phyloP scores from a whole-genome alignment of 768 basidiomycete species.

The Suillus luteus region DNA sequence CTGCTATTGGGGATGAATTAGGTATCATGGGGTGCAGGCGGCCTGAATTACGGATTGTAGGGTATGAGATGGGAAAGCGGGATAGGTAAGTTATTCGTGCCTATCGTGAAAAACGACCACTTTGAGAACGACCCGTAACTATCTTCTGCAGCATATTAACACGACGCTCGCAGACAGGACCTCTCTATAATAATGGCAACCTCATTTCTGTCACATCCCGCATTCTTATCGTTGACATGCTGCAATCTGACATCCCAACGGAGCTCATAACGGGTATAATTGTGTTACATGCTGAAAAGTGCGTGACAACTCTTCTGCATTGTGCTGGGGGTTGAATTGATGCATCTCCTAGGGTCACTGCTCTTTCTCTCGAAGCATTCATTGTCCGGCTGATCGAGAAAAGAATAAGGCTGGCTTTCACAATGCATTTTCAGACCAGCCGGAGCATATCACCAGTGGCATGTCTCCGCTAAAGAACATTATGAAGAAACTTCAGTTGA shows the following conservation, averaged over 20 bases:
- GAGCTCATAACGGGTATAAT: slow-evolving; percentile 88
- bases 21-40: slow-evolving; percentile 88
- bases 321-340: neutral
- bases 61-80: slow-evolving; percentile 76
- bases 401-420: slow-evolving; percentile 89
- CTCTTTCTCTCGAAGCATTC: slow-evolving; percentile 88
- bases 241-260: slow-evolving; percentile 82
- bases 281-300: slow-evolving; percentile 91
- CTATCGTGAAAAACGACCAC: neutral
- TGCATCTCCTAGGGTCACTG: too few relatives aligned
- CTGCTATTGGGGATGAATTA: slow-evolving; percentile 89
- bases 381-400: slow-evolving; percentile 86
- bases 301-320: slow-evolving; percentile 19
- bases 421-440: slow-evolving; percentile 97
- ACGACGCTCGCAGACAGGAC: slow-evolving; percentile 57
- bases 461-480: slow-evolving; percentile 90
- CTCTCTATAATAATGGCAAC: slow-evolving; percentile 88
- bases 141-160: slow-evolving; percentile 8
- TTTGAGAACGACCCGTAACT: neutral
- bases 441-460: slow-evolving; percentile 91
- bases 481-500: slow-evolving; percentile 89
- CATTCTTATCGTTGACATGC: slow-evolving; percentile 93
- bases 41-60: slow-evolving; percentile 82
- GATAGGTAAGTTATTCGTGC: slow-evolving; percentile 61
- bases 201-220: slow-evolving; percentile 90